phyloP scores from a whole-genome alignment of 116 monocot genomes.

The Papilionanthe hybrid region DNA sequence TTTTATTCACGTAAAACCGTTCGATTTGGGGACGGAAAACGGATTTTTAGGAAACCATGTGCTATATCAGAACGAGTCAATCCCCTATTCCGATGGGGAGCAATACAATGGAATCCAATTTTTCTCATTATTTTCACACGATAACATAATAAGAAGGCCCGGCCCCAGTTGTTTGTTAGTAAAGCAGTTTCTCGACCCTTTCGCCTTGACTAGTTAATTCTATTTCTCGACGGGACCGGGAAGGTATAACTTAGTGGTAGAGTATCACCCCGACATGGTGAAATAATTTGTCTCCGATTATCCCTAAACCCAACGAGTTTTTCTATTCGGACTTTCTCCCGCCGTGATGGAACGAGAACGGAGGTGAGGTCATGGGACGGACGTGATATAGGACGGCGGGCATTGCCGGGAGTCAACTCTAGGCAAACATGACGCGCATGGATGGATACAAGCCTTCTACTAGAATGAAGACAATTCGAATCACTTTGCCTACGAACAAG shows the following conservation, averaged over 20 bases:
- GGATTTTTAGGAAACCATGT: background rate
- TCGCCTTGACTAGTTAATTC: constrained; percentile 11
- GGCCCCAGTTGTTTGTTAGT: constrained; percentile 5
- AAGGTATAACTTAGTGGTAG: constrained; percentile 9
- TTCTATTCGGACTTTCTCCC: too few species aligned
- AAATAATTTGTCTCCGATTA: too few species aligned
- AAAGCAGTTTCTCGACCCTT: constrained; percentile 7
- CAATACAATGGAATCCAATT: constrained; percentile 2
- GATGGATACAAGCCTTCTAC: too few species aligned
- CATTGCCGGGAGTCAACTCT: too few species aligned
- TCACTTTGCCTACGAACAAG: too few species aligned
- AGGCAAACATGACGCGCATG: too few species aligned
- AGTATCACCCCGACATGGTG: constrained; percentile 15
- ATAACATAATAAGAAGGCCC: constrained; percentile 3
- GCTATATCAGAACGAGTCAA: background rate
- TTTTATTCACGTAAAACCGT: background rate
- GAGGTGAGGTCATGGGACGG: too few species aligned
- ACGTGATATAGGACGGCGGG: too few species aligned
- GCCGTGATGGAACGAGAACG: too few species aligned
- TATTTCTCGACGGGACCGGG: background rate
- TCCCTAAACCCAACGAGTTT: too few species aligned
- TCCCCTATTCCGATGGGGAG: constrained; percentile 7
- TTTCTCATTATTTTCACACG: constrained; percentile 3
- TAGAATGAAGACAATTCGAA: too few species aligned
- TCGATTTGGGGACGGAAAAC: background rate